Percentiles rank a stretch among this genome's conserved stretches.
phyloP scores from a whole-genome alignment of 441 rosid genomes.

The Aleurites moluccanus region DNA sequence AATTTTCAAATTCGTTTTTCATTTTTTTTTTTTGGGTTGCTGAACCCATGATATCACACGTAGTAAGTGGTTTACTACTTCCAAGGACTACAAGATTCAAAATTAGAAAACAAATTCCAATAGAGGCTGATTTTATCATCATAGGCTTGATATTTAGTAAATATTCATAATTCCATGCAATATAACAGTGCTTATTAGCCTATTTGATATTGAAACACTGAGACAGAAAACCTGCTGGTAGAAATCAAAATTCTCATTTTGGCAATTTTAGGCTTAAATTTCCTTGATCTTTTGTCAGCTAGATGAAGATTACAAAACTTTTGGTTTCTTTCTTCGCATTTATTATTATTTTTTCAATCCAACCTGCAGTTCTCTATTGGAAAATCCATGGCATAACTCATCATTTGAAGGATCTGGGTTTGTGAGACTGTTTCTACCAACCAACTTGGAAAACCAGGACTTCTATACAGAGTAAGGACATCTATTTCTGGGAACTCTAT shows the following conservation, averaged over 20 bases:
- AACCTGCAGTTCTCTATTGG: constrained; percentile 73
- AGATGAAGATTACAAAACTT: constrained; percentile 11
- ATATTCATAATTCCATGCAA: neutral
- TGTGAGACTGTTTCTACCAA: constrained; percentile 93
- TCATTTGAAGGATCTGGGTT: constrained; percentile 98
- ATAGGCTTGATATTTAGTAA: constrained; percentile 1
- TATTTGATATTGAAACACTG: neutral
- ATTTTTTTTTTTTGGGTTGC: neutral
- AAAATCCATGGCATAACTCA: constrained; percentile 99
- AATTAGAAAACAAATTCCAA: neutral
- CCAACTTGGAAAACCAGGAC: constrained; percentile 79
- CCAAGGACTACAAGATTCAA: neutral
- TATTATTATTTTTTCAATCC: constrained; percentile 17
- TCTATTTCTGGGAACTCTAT: constrained; percentile 23
- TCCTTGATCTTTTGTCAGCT: neutral
- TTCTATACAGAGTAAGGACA: constrained; percentile 84
- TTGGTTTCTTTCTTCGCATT: neutral
- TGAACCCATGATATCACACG: neutral
- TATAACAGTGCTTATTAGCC: neutral
- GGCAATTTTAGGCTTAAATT: constrained; percentile 1
- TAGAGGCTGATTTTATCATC: neutral
- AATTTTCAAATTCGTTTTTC: neutral
- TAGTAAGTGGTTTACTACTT: neutral
- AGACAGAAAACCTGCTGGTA: constrained; percentile 9
- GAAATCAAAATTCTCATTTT: constrained; percentile 14